Conservation (phyloP, 345 rosid genomes). For the Erucastrum elatum region DNA sequence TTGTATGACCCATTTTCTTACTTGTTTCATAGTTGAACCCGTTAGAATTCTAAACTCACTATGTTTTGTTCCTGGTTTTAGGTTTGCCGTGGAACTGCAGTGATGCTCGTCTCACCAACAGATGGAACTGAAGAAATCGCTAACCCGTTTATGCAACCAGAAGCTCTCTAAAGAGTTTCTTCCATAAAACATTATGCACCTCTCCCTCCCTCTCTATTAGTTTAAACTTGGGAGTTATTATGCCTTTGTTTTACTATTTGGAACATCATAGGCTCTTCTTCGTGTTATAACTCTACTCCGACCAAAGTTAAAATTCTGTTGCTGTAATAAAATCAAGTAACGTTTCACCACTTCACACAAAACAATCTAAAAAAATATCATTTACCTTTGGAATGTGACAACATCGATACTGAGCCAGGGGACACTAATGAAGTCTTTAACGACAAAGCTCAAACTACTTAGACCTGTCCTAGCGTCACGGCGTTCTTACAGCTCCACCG, state of each 20-base stretch:
- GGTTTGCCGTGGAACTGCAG: conserved; percentile 98
- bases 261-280: background rate
- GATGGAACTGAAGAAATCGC: conserved; percentile 99
- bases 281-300: background rate
- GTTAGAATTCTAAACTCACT: background rate
- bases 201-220: conserved; percentile 8
- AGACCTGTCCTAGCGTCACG: background rate
- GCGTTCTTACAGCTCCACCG: conserved; percentile 11
- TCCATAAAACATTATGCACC: background rate
- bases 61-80: conserved; percentile 32
- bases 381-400: no score
- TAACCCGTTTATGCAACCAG: conserved; percentile 87
- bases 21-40: background rate
- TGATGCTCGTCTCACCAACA: conserved; percentile 96
- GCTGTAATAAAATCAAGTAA: background rate
- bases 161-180: conserved; percentile 60
- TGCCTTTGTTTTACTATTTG: background rate
- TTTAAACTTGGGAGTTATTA: background rate
- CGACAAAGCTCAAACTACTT: conserved; percentile 15
- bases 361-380: no score
- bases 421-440: conserved; percentile 8
- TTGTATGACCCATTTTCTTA: conserved; percentile 46
- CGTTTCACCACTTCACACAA: no score
- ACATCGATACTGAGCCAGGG: no score
- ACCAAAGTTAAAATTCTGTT: background rate